Conservation (phyloP, 768 basidiomycete species). For the Boletus pseudopeckii region DNA sequence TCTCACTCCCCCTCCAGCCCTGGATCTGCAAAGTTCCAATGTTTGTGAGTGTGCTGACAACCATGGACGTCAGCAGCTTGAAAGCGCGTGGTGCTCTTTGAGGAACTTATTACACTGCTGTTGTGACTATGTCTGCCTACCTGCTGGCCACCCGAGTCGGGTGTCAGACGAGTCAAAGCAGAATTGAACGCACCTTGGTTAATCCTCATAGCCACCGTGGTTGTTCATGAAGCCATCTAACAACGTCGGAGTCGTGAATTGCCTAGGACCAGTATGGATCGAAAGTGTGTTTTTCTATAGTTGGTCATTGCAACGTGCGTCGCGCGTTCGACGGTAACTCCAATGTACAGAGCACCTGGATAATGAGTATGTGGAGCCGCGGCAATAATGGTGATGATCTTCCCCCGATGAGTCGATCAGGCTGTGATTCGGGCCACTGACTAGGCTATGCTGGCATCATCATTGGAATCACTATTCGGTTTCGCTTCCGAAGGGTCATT, state of each 20-base stretch:
- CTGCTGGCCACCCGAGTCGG: background rate
- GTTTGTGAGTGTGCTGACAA: background rate
- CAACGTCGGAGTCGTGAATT: background rate
- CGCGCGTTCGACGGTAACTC: background rate
- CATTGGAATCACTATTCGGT: too few species aligned
- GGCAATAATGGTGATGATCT: background rate
- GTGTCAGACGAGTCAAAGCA: background rate
- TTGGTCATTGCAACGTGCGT: background rate
- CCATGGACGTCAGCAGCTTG: background rate
- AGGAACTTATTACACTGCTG: background rate
- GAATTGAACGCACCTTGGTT: too few species aligned
- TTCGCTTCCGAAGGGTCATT: too few species aligned
- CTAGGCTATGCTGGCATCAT: too few species aligned
- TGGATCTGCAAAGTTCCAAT: background rate
- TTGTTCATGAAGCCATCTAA: background rate
- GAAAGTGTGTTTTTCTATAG: background rate
- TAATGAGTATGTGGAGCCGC: background rate
- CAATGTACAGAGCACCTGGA: background rate
- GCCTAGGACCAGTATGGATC: background rate
- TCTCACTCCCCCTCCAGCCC: background rate
- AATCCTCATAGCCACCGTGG: too few species aligned
- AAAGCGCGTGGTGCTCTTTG: background rate
- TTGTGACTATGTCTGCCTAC: background rate
- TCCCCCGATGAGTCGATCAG: too few species aligned
- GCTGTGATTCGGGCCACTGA: too few species aligned